Evolutionary conservation across 2,329 filamentous ascomycete species (phyloP).

Genomic region (Calonectria pseudoturangicola): DNA sequence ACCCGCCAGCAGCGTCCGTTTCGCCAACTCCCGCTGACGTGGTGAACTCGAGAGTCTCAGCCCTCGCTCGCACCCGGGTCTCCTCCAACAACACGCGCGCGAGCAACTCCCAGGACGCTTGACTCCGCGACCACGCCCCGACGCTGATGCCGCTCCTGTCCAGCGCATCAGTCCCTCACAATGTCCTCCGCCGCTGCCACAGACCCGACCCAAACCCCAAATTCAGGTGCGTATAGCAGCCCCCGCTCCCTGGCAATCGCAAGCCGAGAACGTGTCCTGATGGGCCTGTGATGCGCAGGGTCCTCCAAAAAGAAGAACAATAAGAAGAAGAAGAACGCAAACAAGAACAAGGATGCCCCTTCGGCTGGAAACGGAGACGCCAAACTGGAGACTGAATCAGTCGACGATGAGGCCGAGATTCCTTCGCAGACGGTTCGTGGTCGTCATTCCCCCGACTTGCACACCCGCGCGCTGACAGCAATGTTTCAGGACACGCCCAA

Average conservation of each 20-base stretch:
- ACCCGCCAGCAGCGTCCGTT: slow-evolving; percentile 36
- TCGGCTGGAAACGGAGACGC: slow-evolving; percentile 59
- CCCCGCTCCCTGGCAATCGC: slow-evolving; percentile 52
- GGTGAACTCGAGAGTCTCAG: slow-evolving; percentile 45
- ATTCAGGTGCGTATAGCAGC: slow-evolving; percentile 58
- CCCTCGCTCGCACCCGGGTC: slow-evolving; percentile 35
- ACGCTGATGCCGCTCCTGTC: slow-evolving; percentile 51
- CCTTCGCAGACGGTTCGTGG: slow-evolving; percentile 58
- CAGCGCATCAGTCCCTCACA: slow-evolving; percentile 49
- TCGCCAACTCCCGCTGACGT: slow-evolving; percentile 51
- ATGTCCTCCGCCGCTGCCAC: slow-evolving; percentile 64
- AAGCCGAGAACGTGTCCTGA: slow-evolving; percentile 58
- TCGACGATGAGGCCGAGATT: slow-evolving; percentile 67
- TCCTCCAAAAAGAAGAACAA: slow-evolving; percentile 74
- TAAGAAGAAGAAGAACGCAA: slow-evolving; percentile 76
- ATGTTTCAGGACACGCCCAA: slow-evolving; percentile 55
- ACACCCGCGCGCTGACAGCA: slow-evolving; percentile 51
- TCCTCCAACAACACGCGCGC: slow-evolving; percentile 45
- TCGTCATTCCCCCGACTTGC: slow-evolving; percentile 21
- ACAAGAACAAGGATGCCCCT: slow-evolving; percentile 66
- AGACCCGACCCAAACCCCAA: slow-evolving; percentile 60
- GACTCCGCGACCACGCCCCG: slow-evolving; percentile 43
- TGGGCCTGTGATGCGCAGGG: slow-evolving; percentile 53
- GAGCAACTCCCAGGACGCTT: slow-evolving; percentile 42
- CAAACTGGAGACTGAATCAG: slow-evolving; percentile 61